These are phyloP conservation scores for Arbutus unedo DNA, from an alignment of 148 eudicot genomes.

Conservation along the genomic window DNA sequence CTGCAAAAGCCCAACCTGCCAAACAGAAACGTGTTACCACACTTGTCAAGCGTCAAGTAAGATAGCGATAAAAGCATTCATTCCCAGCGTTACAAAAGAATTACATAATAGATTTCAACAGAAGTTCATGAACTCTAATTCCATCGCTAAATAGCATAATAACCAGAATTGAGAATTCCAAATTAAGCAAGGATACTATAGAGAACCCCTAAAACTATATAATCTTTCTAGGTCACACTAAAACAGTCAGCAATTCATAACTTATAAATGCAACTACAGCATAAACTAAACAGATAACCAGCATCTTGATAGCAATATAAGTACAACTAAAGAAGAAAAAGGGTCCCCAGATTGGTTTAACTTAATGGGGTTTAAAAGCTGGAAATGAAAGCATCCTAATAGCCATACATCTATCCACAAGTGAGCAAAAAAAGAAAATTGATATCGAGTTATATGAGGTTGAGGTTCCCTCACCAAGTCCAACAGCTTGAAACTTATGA, in stretches of 20 bases:
- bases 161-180: neutral
- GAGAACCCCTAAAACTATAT: neutral
- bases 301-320: neutral
- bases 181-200: neutral
- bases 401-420: neutral
- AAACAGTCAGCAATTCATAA: too few relatives aligned
- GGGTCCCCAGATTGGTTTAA: neutral
- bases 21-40: slow-evolving; percentile 7
- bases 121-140: neutral
- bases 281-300: neutral
- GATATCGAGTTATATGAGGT: neutral
- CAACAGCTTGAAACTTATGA: slow-evolving; percentile 98
- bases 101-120: neutral
- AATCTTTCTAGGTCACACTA: neutral
- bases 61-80: neutral
- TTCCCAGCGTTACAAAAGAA: neutral
- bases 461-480: slow-evolving; percentile 69
- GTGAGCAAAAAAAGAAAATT: neutral
- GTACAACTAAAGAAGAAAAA: neutral
- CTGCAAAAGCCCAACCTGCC: slow-evolving; percentile 99
- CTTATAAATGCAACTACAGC: neutral
- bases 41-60: neutral
- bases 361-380: too few relatives aligned
- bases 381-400: neutral
- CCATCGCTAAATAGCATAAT: neutral